A percentile compares a stretch with the other conserved stretches of the same genome.
Conservation (phyloP, 2,329 filamentous ascomycete genomes). For the Fusarium sp. region DNA sequence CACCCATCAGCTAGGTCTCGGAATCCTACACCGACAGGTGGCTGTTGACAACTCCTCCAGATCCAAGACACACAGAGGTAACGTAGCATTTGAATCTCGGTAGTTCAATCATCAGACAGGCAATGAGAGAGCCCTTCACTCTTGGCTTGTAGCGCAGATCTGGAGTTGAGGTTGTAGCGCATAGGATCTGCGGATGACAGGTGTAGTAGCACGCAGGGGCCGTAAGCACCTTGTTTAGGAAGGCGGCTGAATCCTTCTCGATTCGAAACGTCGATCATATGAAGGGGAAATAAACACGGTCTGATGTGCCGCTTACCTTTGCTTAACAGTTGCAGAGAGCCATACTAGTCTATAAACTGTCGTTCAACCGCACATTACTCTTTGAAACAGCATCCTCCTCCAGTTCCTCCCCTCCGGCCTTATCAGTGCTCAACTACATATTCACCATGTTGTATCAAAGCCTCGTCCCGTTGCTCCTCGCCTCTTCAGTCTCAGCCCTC, state of each 20-base stretch:
- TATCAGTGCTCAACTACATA: too few relatives aligned
- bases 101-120: neutral
- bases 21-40: neutral
- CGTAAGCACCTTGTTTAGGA: neutral
- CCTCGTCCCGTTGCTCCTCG: constrained; percentile 6
- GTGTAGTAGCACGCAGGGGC: neutral
- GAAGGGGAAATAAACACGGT: neutral
- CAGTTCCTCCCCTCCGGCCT: too few relatives aligned
- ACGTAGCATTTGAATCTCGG: neutral
- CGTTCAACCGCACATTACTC: neutral
- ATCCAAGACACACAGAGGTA: neutral
- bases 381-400: neutral
- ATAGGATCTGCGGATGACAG: neutral
- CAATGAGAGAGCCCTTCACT: neutral
- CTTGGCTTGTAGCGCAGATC: neutral
- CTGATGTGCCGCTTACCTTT: neutral
- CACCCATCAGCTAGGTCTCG: neutral
- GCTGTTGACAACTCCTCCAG: neutral
- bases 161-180: neutral
- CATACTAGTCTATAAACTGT: neutral
- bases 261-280: neutral
- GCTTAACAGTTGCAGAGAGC: neutral
- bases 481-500: constrained; percentile 3
- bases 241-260: neutral
- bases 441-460: constrained; percentile 4